Base-by-base conservation (phyloP, 768 basidiomycete species). In the Chlorophyllum brunneum region DNA sequence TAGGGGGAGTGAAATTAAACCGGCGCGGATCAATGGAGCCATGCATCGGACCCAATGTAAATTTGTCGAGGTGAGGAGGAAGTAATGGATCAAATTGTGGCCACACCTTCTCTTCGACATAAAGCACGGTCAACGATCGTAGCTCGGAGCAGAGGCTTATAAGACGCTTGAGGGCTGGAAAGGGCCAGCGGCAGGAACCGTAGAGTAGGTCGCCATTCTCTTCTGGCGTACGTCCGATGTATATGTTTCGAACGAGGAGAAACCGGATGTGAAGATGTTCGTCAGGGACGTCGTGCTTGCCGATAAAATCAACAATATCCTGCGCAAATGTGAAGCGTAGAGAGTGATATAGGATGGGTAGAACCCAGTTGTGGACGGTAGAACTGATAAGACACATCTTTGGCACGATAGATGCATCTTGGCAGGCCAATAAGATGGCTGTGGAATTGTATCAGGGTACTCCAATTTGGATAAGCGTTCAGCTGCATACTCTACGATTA, bases 1-100 rank as follows among this genome's bases (percentile, higher is more conserved):
- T 49, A 11, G 43, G 54, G 10, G 64, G 66, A 8, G 40, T 38
- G 41, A 62, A 62, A 8, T 51, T 59, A 18, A 73, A 58, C n/a
- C 63, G 48, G 13, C 65, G 61, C 8, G 63, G 60, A 29, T 48
- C 55, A 38, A 70, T 62, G 7, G 65, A 50, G 7, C 71, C 71
- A 56, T 72, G 71, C 23, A 67, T 57, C 2, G 70, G 71, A 1
- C 69, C 73, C 29, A 72, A 57, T 10, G 61, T 57, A 13, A 73
- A 61, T 16, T 61, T 55, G 27, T 65, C 55, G 27, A 74, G 54
- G 23, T 60, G 59, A 3, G 60, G n/a, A 2, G 71, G 70, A 15
- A 71, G 58, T 5, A 61, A 60, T 50, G 65, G 57, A 33, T 67
- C 64, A 24, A 73, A 55, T 2, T 50, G 59, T 38, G 57, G 56